phyloP scores from a whole-genome alignment of 2,329 filamentous ascomycete species.

The Sporothrix brunneoviolacea region DNA sequence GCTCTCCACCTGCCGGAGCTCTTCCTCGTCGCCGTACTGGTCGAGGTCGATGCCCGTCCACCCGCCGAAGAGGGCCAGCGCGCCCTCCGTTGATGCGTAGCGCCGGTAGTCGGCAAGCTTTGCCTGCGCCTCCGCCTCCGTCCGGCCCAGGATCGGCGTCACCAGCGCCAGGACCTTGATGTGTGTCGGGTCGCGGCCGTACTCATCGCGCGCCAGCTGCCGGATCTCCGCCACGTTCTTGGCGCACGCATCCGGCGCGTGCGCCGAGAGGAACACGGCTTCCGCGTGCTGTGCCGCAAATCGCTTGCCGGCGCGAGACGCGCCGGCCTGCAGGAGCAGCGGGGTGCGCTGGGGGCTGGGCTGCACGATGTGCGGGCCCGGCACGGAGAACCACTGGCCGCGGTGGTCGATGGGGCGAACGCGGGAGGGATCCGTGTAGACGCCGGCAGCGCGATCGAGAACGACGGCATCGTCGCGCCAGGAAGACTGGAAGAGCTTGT shows the following conservation, averaged over 20 bases:
- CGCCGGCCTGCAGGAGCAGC: conserved; percentile 21
- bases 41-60: conserved; percentile 57
- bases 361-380: conserved; percentile 23
- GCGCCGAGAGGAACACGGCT: conserved; percentile 20
- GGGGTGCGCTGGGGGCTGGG: conserved; percentile 18
- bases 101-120: conserved; percentile 50
- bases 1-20: conserved; percentile 33
- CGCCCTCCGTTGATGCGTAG: conserved; percentile 57
- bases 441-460: conserved; percentile 6
- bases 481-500: conserved; percentile 19
- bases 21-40: conserved; percentile 33
- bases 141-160: conserved; percentile 19
- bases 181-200: conserved; percentile 17
- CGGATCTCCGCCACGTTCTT: conserved; percentile 19
- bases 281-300: conserved; percentile 24
- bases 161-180: conserved; percentile 21
- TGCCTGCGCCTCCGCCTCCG: conserved; percentile 19
- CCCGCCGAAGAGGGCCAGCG: conserved; percentile 63
- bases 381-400: conserved; percentile 13
- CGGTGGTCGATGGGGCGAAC: conserved; percentile 16
- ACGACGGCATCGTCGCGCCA: conserved; percentile 17
- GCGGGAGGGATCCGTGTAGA: conserved; percentile 14
- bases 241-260: conserved; percentile 12
- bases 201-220: conserved; percentile 33
- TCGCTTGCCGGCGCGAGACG: conserved; percentile 18